phyloP scores from a whole-genome alignment of 192 early-diverging fungal genomes.

The Podila epigama region DNA sequence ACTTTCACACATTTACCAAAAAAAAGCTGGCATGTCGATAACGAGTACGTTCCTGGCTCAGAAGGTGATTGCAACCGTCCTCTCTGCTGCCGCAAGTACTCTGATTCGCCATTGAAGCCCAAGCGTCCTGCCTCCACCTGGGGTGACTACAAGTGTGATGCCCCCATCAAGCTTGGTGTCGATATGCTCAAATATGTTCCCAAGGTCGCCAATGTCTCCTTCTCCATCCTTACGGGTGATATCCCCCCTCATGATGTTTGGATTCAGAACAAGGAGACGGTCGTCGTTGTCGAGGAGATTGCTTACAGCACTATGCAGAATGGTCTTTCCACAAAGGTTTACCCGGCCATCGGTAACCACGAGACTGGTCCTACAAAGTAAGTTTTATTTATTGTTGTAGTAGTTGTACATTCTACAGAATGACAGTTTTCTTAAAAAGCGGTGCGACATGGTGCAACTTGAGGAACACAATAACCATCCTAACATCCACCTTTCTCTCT shows the following conservation, averaged over 20 bases:
- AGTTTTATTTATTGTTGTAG: too few relatives aligned
- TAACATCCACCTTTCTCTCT: not conserved
- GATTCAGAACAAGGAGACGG: constrained; percentile 50
- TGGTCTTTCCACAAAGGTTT: constrained; percentile 40
- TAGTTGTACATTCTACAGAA: too few relatives aligned
- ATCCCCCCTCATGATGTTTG: constrained; percentile 65
- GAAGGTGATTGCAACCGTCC: constrained; percentile 59
- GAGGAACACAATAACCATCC: too few relatives aligned
- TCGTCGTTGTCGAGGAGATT: constrained; percentile 38
- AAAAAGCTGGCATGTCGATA: constrained; percentile 21
- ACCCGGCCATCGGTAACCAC: constrained; percentile 65
- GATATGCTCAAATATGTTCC: constrained; percentile 56
- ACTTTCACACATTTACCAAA: not conserved
- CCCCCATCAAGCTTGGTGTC: constrained; percentile 54
- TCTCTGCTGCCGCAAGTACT: constrained; percentile 59
- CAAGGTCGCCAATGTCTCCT: constrained; percentile 47
- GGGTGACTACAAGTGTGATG: constrained; percentile 61
- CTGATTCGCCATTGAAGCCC: constrained; percentile 47
- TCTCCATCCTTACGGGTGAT: constrained; percentile 65
- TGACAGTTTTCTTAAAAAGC: too few relatives aligned
- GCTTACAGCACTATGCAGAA: constrained; percentile 48
- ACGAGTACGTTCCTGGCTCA: constrained; percentile 40
- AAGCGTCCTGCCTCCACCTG: constrained; percentile 38
- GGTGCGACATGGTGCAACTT: too few relatives aligned
- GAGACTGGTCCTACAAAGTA: constrained; percentile 59